phyloP scores from a whole-genome alignment of 164 flowering plant species.

The Annona cherimola region DNA sequence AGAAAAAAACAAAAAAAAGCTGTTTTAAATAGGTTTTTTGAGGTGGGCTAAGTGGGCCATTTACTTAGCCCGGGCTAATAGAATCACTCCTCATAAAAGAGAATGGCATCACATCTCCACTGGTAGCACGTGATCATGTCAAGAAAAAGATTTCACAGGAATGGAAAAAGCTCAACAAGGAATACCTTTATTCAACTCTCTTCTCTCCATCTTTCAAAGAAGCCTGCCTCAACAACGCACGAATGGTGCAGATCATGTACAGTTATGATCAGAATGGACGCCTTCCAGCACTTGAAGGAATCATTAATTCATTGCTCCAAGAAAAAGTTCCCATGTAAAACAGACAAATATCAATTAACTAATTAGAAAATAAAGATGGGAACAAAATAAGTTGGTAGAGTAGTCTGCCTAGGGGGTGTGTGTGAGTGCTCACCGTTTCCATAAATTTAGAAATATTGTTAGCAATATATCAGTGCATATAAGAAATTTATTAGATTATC shows the following conservation, averaged over 20 bases:
- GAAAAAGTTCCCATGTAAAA: slow-evolving; percentile 1
- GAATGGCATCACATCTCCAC: slow-evolving; percentile 10
- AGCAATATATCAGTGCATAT: too few relatives aligned
- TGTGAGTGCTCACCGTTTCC: too few relatives aligned
- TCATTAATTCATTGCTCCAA: slow-evolving; percentile 8
- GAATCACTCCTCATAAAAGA: too few relatives aligned
- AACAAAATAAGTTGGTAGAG: too few relatives aligned
- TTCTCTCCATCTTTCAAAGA: slow-evolving; percentile 30
- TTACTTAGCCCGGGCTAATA: too few relatives aligned
- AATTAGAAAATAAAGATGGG: neutral
- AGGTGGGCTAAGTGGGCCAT: too few relatives aligned
- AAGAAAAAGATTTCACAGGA: slow-evolving; percentile 25
- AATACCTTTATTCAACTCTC: slow-evolving; percentile 28
- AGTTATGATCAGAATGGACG: slow-evolving; percentile 31
- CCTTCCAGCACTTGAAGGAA: slow-evolving; percentile 34
- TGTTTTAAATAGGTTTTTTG: too few relatives aligned
- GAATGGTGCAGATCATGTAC: slow-evolving; percentile 53
- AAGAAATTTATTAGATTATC: too few relatives aligned
- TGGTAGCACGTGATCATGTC: slow-evolving; percentile 26
- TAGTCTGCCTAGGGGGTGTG: too few relatives aligned
- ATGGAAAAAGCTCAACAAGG: slow-evolving; percentile 53
- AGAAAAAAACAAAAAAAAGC: too few relatives aligned
- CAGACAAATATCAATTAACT: neutral
- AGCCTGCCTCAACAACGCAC: slow-evolving; percentile 39
- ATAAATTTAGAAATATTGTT: too few relatives aligned